Base-by-base conservation (phyloP, 345 rosid genomes). In the Laguncularia racemosa region DNA sequence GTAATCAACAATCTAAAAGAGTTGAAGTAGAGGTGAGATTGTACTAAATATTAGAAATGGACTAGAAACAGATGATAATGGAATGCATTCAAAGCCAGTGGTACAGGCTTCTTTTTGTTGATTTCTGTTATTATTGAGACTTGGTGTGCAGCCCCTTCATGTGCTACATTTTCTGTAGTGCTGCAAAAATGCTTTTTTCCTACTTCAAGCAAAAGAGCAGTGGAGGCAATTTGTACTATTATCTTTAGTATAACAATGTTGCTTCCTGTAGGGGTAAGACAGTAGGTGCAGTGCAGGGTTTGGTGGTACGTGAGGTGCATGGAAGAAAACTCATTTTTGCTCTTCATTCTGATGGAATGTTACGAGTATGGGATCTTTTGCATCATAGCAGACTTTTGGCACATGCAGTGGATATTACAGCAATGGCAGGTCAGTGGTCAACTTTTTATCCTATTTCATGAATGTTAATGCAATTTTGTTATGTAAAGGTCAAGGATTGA, bases 351-450 rank as follows among this genome's bases (percentile, higher is more conserved):
- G 88, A 82, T 73, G 92, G 87, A 46, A 65, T 68, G n/a, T 44
- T 93, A 64, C 81, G 79, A 66, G 77, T 80, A 14, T 93, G 99
- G 99, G 90, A 93, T 63, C 56, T 82, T 63, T 65, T 61, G 48
- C 63, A 59, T 55, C 68, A 50, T 66, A 73, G 67, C 73, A 87
- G 65, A 71, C 55, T 93, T 60, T 71, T 89, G 53, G 73, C 77
- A 73, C 90, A 85, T 62, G 47, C 65, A 48, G 57, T 85, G 63
- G 63, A 73, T 57, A 64, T 59, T 65, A 81, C 74, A 44, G 68
- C 79, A 67, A 61, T 73, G 55, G 81, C 79, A 70, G 97, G 99
- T 80, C 40, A 76, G 73, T 67, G 64, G 16, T 47, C 56, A 14
- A 52, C 20, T 44, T 50, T 60, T 48, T 28, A 16, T 16, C 52